Percentiles rank a stretch among this genome's conserved stretches.
Evolutionary conservation across 331 rosid genomes (phyloP).

Genomic region (Ulmus americana): DNA sequence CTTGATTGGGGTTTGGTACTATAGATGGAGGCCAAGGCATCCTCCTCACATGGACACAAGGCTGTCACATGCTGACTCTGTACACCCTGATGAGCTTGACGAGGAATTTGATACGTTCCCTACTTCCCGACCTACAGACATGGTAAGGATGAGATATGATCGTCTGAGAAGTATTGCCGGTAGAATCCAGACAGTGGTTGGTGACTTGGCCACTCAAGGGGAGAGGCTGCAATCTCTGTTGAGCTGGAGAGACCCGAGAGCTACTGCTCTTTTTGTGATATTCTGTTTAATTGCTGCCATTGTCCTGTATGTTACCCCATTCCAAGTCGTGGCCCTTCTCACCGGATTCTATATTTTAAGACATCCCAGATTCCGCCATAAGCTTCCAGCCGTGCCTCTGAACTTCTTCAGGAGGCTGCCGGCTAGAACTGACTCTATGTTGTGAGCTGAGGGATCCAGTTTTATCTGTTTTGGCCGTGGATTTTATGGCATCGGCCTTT

Average conservation of each 20-base stretch:
- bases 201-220: slow-evolving; percentile 96
- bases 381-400: slow-evolving; percentile 93
- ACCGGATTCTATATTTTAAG: slow-evolving; percentile 79
- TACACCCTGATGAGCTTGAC: slow-evolving; percentile 82
- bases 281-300: slow-evolving; percentile 90
- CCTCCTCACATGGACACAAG: slow-evolving; percentile 99
- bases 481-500: slow-evolving; percentile 1
- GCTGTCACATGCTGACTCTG: slow-evolving; percentile 81
- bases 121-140: slow-evolving; percentile 63
- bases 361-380: slow-evolving; percentile 96
- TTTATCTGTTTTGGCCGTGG: slow-evolving; percentile 11
- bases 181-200: slow-evolving; percentile 89
- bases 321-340: slow-evolving; percentile 89
- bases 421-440: slow-evolving; percentile 96
- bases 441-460: slow-evolving; percentile 36
- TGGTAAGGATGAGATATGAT: slow-evolving; percentile 87
- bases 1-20: slow-evolving; percentile 94
- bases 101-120: slow-evolving; percentile 97
- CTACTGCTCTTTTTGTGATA: slow-evolving; percentile 79
- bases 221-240: slow-evolving; percentile 92
- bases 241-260: slow-evolving; percentile 99
- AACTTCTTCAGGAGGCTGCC: slow-evolving; percentile 97
- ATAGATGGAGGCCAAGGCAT: slow-evolving; percentile 96
- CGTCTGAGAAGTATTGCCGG: slow-evolving; percentile 91
- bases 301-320: slow-evolving; percentile 83